These are phyloP conservation scores for Scutellaria barbata DNA, from an alignment of 257 asterid genomes.

Conservation along the genomic window DNA sequence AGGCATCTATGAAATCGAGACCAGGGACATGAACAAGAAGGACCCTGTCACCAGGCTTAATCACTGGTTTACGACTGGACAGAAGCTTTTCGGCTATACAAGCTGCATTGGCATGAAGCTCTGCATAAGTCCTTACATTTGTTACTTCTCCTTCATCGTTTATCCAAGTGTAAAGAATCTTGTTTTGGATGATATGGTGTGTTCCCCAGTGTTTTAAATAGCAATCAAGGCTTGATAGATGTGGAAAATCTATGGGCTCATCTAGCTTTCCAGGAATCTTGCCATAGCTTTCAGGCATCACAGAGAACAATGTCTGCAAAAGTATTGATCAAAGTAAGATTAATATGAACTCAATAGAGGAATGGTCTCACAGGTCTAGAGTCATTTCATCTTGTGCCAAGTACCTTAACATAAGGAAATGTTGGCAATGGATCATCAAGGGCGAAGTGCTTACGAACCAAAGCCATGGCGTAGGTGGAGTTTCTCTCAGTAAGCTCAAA, in stretches of 20 bases:
- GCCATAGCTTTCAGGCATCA: conserved; percentile 41
- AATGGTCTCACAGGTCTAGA: too few species aligned
- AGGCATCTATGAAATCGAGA: conserved; percentile 76
- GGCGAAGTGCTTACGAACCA: conserved; percentile 64
- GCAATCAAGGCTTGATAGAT: conserved; percentile 63
- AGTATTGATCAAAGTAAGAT: conserved; percentile 25
- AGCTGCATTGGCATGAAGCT: conserved; percentile 70
- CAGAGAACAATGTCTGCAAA: conserved; percentile 66
- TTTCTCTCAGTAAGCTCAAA: conserved; percentile 92
- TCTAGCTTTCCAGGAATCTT: conserved; percentile 48
- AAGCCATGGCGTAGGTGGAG: conserved; percentile 69
- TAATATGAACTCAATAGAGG: too few species aligned
- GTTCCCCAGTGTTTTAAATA: conserved; percentile 79
- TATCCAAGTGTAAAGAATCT: conserved; percentile 76
- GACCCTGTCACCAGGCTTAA: conserved; percentile 74
- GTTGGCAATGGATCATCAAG: conserved; percentile 56
- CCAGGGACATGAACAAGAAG: conserved; percentile 83
- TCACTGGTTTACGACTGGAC: conserved; percentile 60
- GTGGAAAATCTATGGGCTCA: conserved; percentile 66
- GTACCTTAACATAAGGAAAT: conserved; percentile 81
- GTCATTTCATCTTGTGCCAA: too few species aligned
- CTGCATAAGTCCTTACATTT: conserved; percentile 56
- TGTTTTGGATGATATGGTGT: conserved; percentile 46
- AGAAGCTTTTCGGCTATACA: conserved; percentile 73
- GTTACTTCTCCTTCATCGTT: conserved; percentile 63